Evolutionary conservation across 1,284 basidiomycete genomes (phyloP).

Genomic region (Boletellus deceptivus): DNA sequence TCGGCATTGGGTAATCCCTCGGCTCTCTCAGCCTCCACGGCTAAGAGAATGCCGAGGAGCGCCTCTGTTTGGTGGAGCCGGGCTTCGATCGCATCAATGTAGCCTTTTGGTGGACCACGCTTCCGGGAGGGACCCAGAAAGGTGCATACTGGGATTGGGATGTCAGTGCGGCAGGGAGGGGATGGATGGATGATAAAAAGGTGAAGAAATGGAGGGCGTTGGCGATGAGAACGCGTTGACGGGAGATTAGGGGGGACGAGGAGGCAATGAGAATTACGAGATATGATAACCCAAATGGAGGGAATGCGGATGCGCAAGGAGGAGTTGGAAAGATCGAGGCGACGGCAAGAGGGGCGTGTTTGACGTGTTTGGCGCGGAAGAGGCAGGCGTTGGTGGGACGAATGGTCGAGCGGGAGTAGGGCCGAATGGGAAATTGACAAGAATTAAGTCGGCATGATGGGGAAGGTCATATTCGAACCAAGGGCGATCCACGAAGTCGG

Average conservation of each 20-base stretch:
- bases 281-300: slow-evolving; percentile 15
- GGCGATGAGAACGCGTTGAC: background rate
- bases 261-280: slow-evolving; percentile 15
- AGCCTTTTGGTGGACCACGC: slow-evolving; percentile 83
- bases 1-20: slow-evolving; percentile 53
- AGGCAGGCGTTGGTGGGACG: background rate
- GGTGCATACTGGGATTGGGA: slow-evolving; percentile 49
- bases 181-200: background rate
- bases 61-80: slow-evolving; percentile 86
- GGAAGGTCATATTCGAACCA: no score
- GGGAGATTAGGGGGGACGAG: slow-evolving; percentile 6
- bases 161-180: background rate
- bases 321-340: background rate
- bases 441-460: background rate
- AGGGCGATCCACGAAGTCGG: slow-evolving; percentile 6
- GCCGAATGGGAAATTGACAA: slow-evolving; percentile 1
- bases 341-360: background rate
- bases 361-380: background rate
- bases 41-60: slow-evolving; percentile 72
- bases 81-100: slow-evolving; percentile 88
- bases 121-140: slow-evolving; percentile 81
- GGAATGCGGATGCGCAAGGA: slow-evolving; percentile 10
- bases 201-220: background rate
- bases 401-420: background rate
- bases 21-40: slow-evolving; percentile 64